A percentile compares a stretch with the other conserved stretches of the same genome.
Conservation (phyloP, 1,284 basidiomycete species). For the Malassezia nana region DNA sequence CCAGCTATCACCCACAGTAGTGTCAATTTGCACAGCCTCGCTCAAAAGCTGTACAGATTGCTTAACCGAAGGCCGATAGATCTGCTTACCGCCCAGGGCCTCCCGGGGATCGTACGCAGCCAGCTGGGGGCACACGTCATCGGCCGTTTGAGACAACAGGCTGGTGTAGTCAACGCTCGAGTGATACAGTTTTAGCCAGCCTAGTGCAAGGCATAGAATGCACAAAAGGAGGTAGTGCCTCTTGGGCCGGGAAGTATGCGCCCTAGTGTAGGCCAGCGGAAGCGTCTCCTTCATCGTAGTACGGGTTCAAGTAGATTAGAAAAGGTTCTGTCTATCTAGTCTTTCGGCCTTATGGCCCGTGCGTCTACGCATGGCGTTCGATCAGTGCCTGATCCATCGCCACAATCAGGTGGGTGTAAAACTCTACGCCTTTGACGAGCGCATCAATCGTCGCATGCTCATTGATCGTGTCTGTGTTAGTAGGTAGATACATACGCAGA, state of each 20-base stretch:
- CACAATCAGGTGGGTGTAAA: conserved; percentile 52
- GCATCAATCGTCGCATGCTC: conserved; percentile 52
- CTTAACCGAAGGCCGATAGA: neutral
- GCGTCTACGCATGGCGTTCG: neutral
- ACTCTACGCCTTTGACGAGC: conserved; percentile 51
- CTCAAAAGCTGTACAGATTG: conserved; percentile 20
- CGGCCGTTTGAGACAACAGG: neutral
- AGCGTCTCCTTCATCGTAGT: neutral
- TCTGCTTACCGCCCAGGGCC: neutral
- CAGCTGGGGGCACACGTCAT: conserved; percentile 11
- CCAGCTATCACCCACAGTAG: conserved; percentile 31
- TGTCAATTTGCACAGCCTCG: conserved; percentile 34
- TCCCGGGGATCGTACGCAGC: conserved; percentile 6
- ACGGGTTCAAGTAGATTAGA: no score
- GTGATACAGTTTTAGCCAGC: neutral
- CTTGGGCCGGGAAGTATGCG: neutral
- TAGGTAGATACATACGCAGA: conserved; percentile 46
- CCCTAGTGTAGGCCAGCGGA: neutral
- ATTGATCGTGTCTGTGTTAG: conserved; percentile 55
- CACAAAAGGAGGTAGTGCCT: neutral
- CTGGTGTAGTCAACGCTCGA: neutral
- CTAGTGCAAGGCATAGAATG: neutral
- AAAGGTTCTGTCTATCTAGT: no score
- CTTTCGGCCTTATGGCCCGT: no score
- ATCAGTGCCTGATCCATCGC: conserved; percentile 48